Evolutionary conservation across 441 rosid species (phyloP).

Genomic region (Francoa sonchifolia): DNA sequence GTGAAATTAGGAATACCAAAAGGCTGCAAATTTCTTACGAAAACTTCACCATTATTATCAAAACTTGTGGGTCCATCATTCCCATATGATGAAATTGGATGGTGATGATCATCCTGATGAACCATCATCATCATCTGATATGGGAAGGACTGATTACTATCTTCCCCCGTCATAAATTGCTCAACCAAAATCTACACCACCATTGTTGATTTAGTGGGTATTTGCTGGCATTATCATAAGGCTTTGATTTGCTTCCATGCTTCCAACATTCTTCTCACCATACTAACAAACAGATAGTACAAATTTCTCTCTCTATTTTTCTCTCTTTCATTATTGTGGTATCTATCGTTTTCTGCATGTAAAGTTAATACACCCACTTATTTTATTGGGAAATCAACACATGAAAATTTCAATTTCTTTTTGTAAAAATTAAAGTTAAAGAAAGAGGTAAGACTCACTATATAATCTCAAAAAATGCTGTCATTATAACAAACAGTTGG

Average conservation of each 20-base stretch:
- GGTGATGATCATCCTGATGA: conserved; percentile 13
- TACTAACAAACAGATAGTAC: conserved; percentile 10
- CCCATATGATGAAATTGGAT: conserved; percentile 4
- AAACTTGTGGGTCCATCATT: background rate
- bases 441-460: no score
- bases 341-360: conserved; percentile 14
- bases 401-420: background rate
- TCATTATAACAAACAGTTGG: no score
- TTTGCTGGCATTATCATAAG: conserved; percentile 10
- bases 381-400: background rate
- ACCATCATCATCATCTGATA: conserved; percentile 8
- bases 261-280: conserved; percentile 16
- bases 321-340: conserved; percentile 15
- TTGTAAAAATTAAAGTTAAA: no score
- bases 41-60: conserved; percentile 4
- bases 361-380: conserved; percentile 4
- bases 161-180: background rate
- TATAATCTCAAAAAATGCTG: no score
- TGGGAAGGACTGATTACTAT: no score
- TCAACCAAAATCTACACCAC: background rate
- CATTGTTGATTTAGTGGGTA: background rate
- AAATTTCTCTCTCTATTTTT: background rate
- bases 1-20: conserved; percentile 3
- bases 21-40: conserved; percentile 10
- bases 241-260: conserved; percentile 17